Base-by-base conservation (phyloP, 495 filamentous ascomycete genomes). In the Staphylotrichum longicolle region DNA sequence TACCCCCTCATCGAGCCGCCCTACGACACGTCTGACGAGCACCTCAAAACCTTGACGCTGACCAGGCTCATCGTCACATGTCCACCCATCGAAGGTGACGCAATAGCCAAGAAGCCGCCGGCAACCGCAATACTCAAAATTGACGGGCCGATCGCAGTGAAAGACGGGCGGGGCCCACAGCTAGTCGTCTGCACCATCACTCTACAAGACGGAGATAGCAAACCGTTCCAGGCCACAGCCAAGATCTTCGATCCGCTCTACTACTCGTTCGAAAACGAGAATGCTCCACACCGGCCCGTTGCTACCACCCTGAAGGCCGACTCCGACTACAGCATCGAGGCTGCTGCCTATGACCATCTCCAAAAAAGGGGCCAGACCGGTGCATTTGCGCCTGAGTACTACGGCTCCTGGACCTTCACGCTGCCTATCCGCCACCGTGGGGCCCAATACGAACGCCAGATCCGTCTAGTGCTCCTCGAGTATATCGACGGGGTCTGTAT, bases 241-340 rank as follows among this genome's bases (percentile, higher is more conserved):
- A 67, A 67, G 39, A 67, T 67, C 40, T 67, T 46, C 11, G 65
- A 67, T 41, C 37, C 65, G 27, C 58, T 67, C 32, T 64, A 67
- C 49, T 67, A 67, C 57, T 52, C 51, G 32, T 59, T 39, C 44
- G 4, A 10, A 11, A 54, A 51, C 45, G 14, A 54, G 37, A 49
- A 35, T 27, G n/a, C 14, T 34, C 45, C 7, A 11, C 32, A 50
- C n/a, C 32, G 3, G 5, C 57, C 57, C 10, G 32, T 30, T 14
- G 27, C 50, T 32, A 34, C 33, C 27, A 20, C 48, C 15, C 35
- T 51, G 15, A 15, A 10, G 11, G 56, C 65, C 33, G 65, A 67
- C 3, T 6, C 3, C 20, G 61, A 67, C 47, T 67, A 67, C 47
- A 61, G 51, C 45, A 20, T 40, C 20, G 65, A 67, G 48, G 65